These are phyloP conservation scores for Aspergillus amoenus DNA, from an alignment of 2,329 filamentous ascomycete genomes.

Conservation along the genomic window DNA sequence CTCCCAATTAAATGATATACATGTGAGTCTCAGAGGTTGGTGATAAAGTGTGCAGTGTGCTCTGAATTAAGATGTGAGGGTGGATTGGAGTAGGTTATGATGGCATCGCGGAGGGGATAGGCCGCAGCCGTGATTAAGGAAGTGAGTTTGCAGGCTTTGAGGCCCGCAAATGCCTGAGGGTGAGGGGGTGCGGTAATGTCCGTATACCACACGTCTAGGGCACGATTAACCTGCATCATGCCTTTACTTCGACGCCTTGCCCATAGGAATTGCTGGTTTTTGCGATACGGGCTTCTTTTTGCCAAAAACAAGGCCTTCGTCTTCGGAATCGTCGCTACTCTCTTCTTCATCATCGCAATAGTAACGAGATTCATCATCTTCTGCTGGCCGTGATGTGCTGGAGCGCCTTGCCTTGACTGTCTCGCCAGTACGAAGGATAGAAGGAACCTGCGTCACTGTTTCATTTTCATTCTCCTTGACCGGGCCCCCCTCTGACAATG, in stretches of 20 bases:
- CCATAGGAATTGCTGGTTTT: slow-evolving; percentile 19
- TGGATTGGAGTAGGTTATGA: not conserved
- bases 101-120: not conserved
- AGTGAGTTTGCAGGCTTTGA: not conserved
- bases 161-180: not conserved
- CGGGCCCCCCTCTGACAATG: slow-evolving; percentile 42
- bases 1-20: slow-evolving; percentile 21
- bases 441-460: slow-evolving; percentile 28
- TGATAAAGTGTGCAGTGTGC: slow-evolving; percentile 5
- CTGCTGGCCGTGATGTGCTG: slow-evolving; percentile 22
- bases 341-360: slow-evolving; percentile 45
- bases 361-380: slow-evolving; percentile 41
- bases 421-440: slow-evolving; percentile 43
- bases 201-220: not conserved
- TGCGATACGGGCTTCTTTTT: slow-evolving; percentile 31
- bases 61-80: not conserved
- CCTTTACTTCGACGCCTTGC: slow-evolving; percentile 13
- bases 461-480: slow-evolving; percentile 30
- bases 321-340: slow-evolving; percentile 41
- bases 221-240: slow-evolving; percentile 11
- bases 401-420: slow-evolving; percentile 37
- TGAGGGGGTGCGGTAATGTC: not conserved
- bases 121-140: not conserved
- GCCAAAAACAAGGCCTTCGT: slow-evolving; percentile 43
- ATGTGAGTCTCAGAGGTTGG: slow-evolving; percentile 12